Evolutionary conservation across 345 rosid species (phyloP).

Genomic region (Laguncularia racemosa): DNA sequence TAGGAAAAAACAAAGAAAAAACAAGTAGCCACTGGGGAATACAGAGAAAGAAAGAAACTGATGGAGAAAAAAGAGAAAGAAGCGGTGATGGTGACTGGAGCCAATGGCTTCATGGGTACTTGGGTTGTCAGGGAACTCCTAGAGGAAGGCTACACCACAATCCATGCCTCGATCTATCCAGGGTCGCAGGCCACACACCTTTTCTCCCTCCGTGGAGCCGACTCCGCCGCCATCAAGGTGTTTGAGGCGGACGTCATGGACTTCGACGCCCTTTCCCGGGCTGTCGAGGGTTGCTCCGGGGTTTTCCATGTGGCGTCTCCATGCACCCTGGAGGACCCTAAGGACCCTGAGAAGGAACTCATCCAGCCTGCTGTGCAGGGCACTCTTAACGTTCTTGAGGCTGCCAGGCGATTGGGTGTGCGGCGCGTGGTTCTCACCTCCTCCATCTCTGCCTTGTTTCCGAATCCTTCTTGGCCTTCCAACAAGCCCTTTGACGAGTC

Average conservation of each 20-base stretch:
- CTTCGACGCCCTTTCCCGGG: slow-evolving; percentile 36
- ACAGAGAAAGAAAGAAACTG: neutral
- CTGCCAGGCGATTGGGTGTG: slow-evolving; percentile 41
- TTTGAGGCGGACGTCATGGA: slow-evolving; percentile 64
- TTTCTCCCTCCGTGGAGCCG: slow-evolving; percentile 31
- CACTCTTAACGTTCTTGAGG: slow-evolving; percentile 60
- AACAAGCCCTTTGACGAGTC: slow-evolving; percentile 47
- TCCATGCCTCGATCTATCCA: slow-evolving; percentile 58
- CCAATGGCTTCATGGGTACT: slow-evolving; percentile 78
- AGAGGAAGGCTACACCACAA: slow-evolving; percentile 41
- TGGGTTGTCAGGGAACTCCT: slow-evolving; percentile 57
- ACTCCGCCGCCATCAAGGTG: slow-evolving; percentile 20
- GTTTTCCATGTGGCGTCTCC: slow-evolving; percentile 92
- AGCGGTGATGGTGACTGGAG: slow-evolving; percentile 75
- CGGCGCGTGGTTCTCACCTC: slow-evolving; percentile 76
- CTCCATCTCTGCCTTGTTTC: slow-evolving; percentile 72
- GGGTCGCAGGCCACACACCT: slow-evolving; percentile 57
- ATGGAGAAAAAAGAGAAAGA: slow-evolving; percentile 2
- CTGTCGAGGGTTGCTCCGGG: slow-evolving; percentile 64
- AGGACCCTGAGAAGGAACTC: slow-evolving; percentile 53
- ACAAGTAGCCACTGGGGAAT: too few species aligned
- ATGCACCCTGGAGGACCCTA: slow-evolving; percentile 62
- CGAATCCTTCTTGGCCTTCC: slow-evolving; percentile 59
- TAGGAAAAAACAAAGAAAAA: too few species aligned
- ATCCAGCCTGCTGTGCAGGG: slow-evolving; percentile 76